Percentiles rank a stretch among this genome's conserved stretches.
Conservation (phyloP, 129 eudicot genomes). For the Flaveria bidentis region DNA sequence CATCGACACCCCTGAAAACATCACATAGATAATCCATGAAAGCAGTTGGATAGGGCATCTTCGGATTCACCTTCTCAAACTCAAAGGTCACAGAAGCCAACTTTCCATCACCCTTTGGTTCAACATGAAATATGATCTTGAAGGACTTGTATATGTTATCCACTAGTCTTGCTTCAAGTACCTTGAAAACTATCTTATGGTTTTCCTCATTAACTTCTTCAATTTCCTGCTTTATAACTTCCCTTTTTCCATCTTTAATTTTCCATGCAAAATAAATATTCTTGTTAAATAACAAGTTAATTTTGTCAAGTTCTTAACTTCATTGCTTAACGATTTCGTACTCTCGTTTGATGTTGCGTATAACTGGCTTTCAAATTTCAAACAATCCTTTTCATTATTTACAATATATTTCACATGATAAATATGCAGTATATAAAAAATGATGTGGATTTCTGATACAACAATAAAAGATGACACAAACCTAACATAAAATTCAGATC, state of each 20-base stretch:
- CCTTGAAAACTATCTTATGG: slow-evolving; percentile 43
- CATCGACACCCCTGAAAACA: slow-evolving; percentile 47
- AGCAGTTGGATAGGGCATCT: slow-evolving; percentile 47
- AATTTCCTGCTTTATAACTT: slow-evolving; percentile 35
- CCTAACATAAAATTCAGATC: too few relatives aligned
- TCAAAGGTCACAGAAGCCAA: slow-evolving; percentile 53
- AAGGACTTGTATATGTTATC: slow-evolving; percentile 45
- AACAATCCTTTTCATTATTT: slow-evolving; percentile 42
- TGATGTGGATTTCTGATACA: too few relatives aligned
- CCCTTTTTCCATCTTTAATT: slow-evolving; percentile 45
- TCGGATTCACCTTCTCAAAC: slow-evolving; percentile 46
- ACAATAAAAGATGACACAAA: too few relatives aligned
- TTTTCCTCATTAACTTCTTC: slow-evolving; percentile 59
- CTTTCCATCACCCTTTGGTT: slow-evolving; percentile 38
- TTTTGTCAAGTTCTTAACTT: slow-evolving; percentile 30
- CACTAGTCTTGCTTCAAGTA: slow-evolving; percentile 52
- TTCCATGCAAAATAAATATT: slow-evolving; percentile 30
- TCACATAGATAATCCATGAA: slow-evolving; percentile 42
- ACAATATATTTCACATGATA: background rate
- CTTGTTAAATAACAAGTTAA: background rate
- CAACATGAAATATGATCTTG: slow-evolving; percentile 43
- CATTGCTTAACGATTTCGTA: background rate
- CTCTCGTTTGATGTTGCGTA: slow-evolving; percentile 31
- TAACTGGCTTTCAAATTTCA: slow-evolving; percentile 29
- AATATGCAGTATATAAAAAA: background rate